A percentile compares a stretch with the other conserved stretches of the same genome.
Evolutionary conservation across 306 rosid species (phyloP).

Genomic region (Spatholobus suberectus): DNA sequence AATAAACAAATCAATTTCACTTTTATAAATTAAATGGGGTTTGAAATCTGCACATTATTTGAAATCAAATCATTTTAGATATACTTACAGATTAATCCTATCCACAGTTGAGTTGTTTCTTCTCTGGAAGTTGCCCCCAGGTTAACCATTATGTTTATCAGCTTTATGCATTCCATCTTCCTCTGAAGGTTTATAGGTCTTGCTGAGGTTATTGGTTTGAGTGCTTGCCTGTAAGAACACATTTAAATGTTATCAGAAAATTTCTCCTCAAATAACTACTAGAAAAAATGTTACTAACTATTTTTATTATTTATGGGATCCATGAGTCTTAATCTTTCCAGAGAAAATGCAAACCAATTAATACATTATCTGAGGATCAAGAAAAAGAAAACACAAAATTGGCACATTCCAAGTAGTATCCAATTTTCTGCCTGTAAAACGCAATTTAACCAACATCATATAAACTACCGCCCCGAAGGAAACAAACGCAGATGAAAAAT

Average conservation of each 20-base stretch:
- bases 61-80: slow-evolving; percentile 27
- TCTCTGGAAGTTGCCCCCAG: slow-evolving; percentile 49
- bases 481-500: background rate
- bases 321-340: background rate
- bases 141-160: slow-evolving; percentile 47
- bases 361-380: slow-evolving; percentile 13
- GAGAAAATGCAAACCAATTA: slow-evolving; percentile 27
- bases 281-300: background rate
- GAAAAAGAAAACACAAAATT: background rate
- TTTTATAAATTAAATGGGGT: slow-evolving; percentile 15
- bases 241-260: slow-evolving; percentile 31
- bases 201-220: slow-evolving; percentile 46
- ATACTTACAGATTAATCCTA: slow-evolving; percentile 88
- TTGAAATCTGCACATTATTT: background rate
- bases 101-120: slow-evolving; percentile 73
- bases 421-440: background rate
- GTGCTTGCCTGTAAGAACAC: slow-evolving; percentile 58
- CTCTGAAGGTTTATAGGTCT: slow-evolving; percentile 45
- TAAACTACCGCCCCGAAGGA: background rate
- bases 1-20: slow-evolving; percentile 17
- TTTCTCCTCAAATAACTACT: background rate
- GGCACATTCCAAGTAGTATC: slow-evolving; percentile 5
- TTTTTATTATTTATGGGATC: slow-evolving; percentile 13
- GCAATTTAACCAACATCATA: background rate
- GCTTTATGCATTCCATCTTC: slow-evolving; percentile 47